These are phyloP conservation scores for Streptanthus diversifolius DNA, from an alignment of 345 rosid species.

Conservation along the genomic window DNA sequence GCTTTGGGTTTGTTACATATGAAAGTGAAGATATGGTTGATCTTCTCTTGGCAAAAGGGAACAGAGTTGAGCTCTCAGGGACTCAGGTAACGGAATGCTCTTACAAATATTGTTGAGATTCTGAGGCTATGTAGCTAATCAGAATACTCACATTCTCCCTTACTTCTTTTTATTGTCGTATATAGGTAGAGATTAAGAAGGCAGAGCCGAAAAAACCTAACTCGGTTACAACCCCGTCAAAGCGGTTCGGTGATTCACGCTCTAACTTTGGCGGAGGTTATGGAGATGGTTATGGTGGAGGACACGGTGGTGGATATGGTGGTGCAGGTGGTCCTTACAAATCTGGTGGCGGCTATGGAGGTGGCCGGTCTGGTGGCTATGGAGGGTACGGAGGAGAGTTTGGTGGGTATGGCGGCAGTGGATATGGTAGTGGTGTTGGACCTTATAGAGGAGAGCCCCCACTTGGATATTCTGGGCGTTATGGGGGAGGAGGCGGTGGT, in stretches of 20 bases:
- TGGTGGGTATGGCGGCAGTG: constrained; percentile 72
- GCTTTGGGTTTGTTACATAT: constrained; percentile 72
- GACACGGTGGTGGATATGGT: constrained; percentile 51
- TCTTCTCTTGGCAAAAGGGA: constrained; percentile 61
- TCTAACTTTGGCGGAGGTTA: constrained; percentile 55
- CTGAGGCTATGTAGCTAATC: background rate
- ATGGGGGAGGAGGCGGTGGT: constrained; percentile 46
- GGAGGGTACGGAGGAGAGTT: constrained; percentile 73
- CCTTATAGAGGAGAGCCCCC: constrained; percentile 76
- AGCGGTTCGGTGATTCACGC: constrained; percentile 58
- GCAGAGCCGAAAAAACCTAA: constrained; percentile 98
- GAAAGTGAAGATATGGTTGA: constrained; percentile 70
- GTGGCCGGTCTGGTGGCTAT: constrained; percentile 52
- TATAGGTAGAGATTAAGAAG: constrained; percentile 94
- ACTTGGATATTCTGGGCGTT: constrained; percentile 69
- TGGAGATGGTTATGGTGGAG: constrained; percentile 60
- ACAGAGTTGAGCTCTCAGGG: constrained; percentile 63
- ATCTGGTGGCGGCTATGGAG: constrained; percentile 58
- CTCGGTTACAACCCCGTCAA: constrained; percentile 57
- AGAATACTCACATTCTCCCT: background rate
- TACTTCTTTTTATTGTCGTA: background rate
- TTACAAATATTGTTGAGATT: background rate
- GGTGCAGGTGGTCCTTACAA: constrained; percentile 55
- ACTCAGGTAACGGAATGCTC: constrained; percentile 43
- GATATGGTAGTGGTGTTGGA: constrained; percentile 57